Base-by-base conservation (phyloP, 805 yeast genomes). In the Yarrowia bubula region DNA sequence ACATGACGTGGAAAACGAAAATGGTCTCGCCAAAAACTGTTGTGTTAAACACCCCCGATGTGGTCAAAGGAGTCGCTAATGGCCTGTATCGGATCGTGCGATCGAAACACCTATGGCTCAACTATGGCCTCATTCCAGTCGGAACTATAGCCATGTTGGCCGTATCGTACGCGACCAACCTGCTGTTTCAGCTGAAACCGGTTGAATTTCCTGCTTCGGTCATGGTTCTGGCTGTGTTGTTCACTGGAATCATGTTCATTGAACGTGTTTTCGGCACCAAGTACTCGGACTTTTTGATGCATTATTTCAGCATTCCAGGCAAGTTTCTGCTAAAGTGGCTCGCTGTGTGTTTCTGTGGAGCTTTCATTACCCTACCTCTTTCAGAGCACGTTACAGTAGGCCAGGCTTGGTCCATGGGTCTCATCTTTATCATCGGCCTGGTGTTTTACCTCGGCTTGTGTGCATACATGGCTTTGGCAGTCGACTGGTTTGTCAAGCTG, bases 321-420 rank as follows among this genome's bases (percentile, higher is more conserved):
- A 48, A 18, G 10, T 61, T 46, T 28, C 33, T 48, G 39, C 57
- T 61, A n/a, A 46, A 48, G 10, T 61, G 57, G 55, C 55, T 61
- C 10, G 65, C 57, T 7, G 39, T 61, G 10, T 61, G 46, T 31
- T 61, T 61, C 47, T 11, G 46, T 6, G 39, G 43, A 6, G 39
- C 57, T 9, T 61, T 61, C 38, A 61, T 61, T 37, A 61, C 65
- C 4, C 65, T 61, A 7, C 65, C 65, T 1, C 17, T 61, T 15
- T 37, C 57, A 0, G 17, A 61, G 31, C 55, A 48, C 38, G 57
- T 61, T 14, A 47, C 65, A 5, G 65, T 61, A 14, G 65, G 57
- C 9, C 57, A 61, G 57, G 55, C 65, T 11, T 61, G 43, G 44
- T 47, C 65, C 47, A 61, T 61, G 57, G 65, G 57, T 4, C 47